Percentiles rank a stretch among this genome's conserved stretches.
These are phyloP conservation scores for Scleroderma citrinum DNA, from an alignment of 768 basidiomycete genomes.

Conservation along the genomic window DNA sequence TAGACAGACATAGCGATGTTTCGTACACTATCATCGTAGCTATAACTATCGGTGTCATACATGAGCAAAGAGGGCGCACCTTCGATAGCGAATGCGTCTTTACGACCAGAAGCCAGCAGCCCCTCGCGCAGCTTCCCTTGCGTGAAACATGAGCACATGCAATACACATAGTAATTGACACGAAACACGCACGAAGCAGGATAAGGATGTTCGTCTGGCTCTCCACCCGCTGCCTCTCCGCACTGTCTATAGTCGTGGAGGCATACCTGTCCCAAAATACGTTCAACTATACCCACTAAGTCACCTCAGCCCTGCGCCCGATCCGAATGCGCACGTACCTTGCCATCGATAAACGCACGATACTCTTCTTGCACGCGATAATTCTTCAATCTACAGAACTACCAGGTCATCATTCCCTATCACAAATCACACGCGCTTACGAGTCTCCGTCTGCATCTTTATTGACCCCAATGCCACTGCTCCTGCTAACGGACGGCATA, in stretches of 20 bases:
- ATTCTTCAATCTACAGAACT: slow-evolving; percentile 53
- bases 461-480: slow-evolving; percentile 67
- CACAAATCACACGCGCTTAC: slow-evolving; percentile 39
- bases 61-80: too few species aligned
- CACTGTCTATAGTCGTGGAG: slow-evolving; percentile 16
- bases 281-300: slow-evolving; percentile 36
- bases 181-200: slow-evolving; percentile 52
- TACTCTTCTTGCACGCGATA: slow-evolving; percentile 60
- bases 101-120: slow-evolving; percentile 52
- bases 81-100: slow-evolving; percentile 60
- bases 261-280: slow-evolving; percentile 40
- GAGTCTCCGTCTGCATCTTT: slow-evolving; percentile 73
- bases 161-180: background rate
- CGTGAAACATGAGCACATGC: background rate
- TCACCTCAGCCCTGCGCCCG: background rate
- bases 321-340: slow-evolving; percentile 37
- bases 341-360: slow-evolving; percentile 54
- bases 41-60: too few species aligned
- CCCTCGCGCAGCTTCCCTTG: slow-evolving; percentile 77
- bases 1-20: slow-evolving; percentile 61
- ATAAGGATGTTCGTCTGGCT: slow-evolving; percentile 66
- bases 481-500: slow-evolving; percentile 69
- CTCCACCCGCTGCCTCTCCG: slow-evolving; percentile 37
- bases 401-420: slow-evolving; percentile 22
- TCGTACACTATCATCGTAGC: slow-evolving; percentile 59